These are phyloP conservation scores for Tricholoma sp. DNA, from an alignment of 768 basidiomycete species.

Conservation along the genomic window DNA sequence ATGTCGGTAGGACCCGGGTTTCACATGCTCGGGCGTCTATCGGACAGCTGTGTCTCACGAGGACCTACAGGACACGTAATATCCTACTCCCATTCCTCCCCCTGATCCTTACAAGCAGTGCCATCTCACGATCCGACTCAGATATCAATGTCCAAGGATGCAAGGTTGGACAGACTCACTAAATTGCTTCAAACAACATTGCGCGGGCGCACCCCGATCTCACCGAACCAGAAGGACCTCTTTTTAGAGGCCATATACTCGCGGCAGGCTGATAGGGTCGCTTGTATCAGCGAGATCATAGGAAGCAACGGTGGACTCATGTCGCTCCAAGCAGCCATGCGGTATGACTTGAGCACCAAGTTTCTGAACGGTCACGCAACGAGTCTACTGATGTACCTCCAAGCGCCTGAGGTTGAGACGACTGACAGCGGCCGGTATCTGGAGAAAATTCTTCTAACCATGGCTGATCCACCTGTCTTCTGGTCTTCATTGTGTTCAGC, in stretches of 20 bases:
- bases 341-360: not conserved
- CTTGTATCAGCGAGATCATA: not conserved
- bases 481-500: not conserved
- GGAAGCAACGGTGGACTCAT: not conserved
- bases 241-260: not conserved
- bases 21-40: too few relatives aligned
- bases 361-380: not conserved
- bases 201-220: not conserved
- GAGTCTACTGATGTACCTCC: not conserved
- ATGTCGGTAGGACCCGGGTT: too few relatives aligned
- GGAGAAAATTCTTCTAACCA: not conserved
- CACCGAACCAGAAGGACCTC: not conserved
- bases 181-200: not conserved
- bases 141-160: not conserved
- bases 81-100: too few relatives aligned
- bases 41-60: too few relatives aligned
- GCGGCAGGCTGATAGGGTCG: not conserved
- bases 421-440: not conserved
- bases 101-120: too few relatives aligned
- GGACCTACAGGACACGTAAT: too few relatives aligned
- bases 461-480: not conserved
- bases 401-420: not conserved
- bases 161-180: not conserved
- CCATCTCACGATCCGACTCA: too few relatives aligned
- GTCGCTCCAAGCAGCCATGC: not conserved